Conservation (phyloP, 2,329 filamentous ascomycete species). For the Aureobasidium sp. region DNA sequence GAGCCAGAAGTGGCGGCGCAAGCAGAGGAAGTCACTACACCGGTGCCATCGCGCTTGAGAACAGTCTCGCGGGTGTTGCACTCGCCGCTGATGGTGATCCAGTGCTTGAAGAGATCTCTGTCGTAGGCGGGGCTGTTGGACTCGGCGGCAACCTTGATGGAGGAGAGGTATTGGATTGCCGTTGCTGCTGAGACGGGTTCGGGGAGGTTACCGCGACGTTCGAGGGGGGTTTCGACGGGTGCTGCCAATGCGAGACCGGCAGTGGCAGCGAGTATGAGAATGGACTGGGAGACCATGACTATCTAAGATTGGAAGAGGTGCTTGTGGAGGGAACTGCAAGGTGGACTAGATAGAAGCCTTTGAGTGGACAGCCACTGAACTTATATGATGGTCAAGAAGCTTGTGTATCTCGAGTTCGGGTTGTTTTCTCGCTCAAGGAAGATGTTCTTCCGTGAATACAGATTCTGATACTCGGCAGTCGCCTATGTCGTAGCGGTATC, state of each 20-base stretch:
- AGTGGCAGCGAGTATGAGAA: constrained; percentile 20
- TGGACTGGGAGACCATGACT: constrained; percentile 21
- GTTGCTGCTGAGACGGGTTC: constrained; percentile 26
- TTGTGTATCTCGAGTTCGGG: background rate
- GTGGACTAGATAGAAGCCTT: background rate
- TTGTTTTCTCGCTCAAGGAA: background rate
- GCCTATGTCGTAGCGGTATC: background rate
- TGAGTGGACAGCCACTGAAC: background rate
- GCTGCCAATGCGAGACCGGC: constrained; percentile 20
- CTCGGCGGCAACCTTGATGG: constrained; percentile 24
- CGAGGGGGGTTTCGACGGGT: constrained; percentile 20
- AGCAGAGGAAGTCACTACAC: constrained; percentile 50
- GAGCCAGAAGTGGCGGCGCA: constrained; percentile 60
- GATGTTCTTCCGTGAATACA: background rate
- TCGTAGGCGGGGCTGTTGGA: constrained; percentile 45
- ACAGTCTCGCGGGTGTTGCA: constrained; percentile 72
- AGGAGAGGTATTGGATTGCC: constrained; percentile 23
- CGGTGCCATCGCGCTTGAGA: constrained; percentile 63
- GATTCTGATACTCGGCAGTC: constrained; percentile 1
- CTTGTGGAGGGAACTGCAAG: background rate
- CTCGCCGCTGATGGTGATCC: constrained; percentile 56
- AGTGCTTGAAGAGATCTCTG: constrained; percentile 64
- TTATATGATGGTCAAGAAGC: background rate
- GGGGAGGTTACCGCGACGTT: constrained; percentile 25
- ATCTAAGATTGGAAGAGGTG: background rate